A percentile compares a stretch with the other conserved stretches of the same genome.
Conservation (phyloP, 345 rosid genomes). For the Eucalyptus microcorys region DNA sequence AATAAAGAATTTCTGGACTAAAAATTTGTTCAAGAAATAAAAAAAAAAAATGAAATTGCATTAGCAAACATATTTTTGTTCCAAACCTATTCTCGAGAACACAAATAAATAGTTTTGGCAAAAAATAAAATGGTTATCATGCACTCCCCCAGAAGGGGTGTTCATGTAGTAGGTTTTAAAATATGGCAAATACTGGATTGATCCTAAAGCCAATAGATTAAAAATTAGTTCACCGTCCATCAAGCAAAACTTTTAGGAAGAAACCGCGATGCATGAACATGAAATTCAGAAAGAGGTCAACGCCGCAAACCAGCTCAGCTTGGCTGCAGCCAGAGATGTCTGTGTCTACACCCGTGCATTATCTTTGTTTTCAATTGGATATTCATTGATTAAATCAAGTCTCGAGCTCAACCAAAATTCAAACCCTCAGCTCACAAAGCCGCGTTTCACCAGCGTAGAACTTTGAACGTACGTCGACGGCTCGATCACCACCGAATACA, state of each 20-base stretch:
- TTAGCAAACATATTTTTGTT: accelerated
- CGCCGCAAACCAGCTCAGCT: background rate
- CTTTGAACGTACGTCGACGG: background rate
- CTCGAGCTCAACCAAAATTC: background rate
- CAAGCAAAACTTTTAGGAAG: background rate
- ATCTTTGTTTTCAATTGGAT: background rate
- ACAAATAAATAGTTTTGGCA: too few species aligned
- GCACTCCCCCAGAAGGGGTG: too few species aligned
- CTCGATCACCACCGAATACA: background rate
- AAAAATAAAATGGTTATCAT: too few species aligned
- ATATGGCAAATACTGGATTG: background rate
- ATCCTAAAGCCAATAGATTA: background rate
- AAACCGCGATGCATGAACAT: background rate
- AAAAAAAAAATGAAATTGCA: too few species aligned
- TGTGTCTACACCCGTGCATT: background rate
- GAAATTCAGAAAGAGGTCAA: background rate
- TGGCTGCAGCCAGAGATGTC: background rate
- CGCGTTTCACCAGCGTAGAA: background rate
- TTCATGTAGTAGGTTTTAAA: background rate
- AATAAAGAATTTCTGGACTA: too few species aligned
- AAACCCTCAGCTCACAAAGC: background rate
- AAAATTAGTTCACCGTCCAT: background rate
- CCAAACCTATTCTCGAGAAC: accelerated
- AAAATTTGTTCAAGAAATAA: too few species aligned
- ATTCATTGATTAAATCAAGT: background rate